Conservation (phyloP, 139 green algal genomes). For the Eudorina sp. region DNA sequence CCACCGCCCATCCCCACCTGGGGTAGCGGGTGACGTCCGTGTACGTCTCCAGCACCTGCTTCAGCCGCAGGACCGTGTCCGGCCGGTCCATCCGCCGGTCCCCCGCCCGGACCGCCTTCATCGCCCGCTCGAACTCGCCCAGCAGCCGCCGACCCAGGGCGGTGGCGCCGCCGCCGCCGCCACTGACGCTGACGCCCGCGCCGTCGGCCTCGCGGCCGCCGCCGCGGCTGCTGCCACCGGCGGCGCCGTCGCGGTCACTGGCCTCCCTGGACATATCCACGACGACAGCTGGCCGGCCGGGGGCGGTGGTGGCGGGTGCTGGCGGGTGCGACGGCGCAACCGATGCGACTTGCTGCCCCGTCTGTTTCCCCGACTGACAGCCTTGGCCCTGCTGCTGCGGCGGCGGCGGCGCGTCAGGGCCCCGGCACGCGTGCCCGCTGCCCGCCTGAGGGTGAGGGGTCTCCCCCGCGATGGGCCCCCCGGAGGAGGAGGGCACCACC, state of each 20-base stretch:
- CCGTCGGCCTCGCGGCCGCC: not conserved
- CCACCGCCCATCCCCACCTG: slow-evolving; percentile 48
- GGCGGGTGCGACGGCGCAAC: no score
- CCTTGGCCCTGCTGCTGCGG: no score
- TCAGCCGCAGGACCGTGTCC: slow-evolving; percentile 53
- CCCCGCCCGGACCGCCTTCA: slow-evolving; percentile 7
- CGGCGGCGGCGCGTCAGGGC: no score
- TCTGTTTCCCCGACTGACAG: no score
- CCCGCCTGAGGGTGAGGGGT: no score
- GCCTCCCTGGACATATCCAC: no score
- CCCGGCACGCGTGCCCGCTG: no score
- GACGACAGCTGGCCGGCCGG: not conserved
- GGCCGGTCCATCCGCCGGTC: slow-evolving; percentile 11
- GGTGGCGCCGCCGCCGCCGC: not conserved
- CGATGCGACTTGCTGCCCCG: no score
- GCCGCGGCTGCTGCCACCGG: not conserved
- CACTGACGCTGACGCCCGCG: no score
- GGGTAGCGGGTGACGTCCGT: slow-evolving; percentile 86
- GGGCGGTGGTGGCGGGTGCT: not conserved
- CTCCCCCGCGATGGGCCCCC: no score
- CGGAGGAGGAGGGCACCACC: no score
- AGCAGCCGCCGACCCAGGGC: slow-evolving; percentile 15
- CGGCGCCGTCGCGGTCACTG: no score
- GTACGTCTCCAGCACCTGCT: slow-evolving; percentile 85
- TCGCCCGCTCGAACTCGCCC: slow-evolving; percentile 25